Percentiles rank a stretch among this genome's conserved stretches.
Evolutionary conservation across 2,329 filamentous ascomycete genomes (phyloP).

Genomic region (Coleophoma cylindrospora): DNA sequence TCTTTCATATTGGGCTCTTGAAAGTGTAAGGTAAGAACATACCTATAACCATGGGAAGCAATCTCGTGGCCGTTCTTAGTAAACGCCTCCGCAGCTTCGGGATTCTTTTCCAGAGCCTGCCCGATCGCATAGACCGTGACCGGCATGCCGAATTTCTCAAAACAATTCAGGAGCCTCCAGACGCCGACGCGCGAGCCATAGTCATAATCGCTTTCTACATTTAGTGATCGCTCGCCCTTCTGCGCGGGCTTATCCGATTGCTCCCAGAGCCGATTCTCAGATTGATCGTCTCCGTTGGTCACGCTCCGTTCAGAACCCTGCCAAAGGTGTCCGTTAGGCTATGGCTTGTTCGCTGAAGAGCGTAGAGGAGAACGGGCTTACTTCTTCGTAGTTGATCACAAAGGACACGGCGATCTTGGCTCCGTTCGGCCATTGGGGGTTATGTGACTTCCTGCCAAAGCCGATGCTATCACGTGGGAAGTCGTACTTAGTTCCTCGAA

Average conservation of each 20-base stretch:
- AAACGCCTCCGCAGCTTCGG: slow-evolving; percentile 26
- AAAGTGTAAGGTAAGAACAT: neutral
- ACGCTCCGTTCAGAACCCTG: slow-evolving; percentile 23
- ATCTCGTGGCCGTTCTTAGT: slow-evolving; percentile 28
- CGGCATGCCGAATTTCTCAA: slow-evolving; percentile 31
- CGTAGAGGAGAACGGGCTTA: neutral
- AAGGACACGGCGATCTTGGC: slow-evolving; percentile 22
- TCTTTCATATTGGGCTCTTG: neutral
- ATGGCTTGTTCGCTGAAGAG: neutral
- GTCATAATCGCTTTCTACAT: slow-evolving; percentile 22
- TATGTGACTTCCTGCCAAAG: slow-evolving; percentile 9
- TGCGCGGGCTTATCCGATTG: slow-evolving; percentile 1
- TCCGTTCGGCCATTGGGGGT: slow-evolving; percentile 22
- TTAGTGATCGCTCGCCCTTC: slow-evolving; percentile 9
- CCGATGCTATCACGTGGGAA: slow-evolving; percentile 17
- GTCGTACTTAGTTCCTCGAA: slow-evolving; percentile 13
- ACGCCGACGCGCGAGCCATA: slow-evolving; percentile 25
- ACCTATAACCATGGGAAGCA: slow-evolving; percentile 29
- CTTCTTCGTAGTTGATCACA: slow-evolving; percentile 11
- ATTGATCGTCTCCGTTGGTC: slow-evolving; percentile 25
- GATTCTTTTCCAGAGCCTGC: slow-evolving; percentile 30
- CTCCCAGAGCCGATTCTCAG: slow-evolving; percentile 6
- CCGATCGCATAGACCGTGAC: slow-evolving; percentile 34
- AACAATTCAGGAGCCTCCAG: slow-evolving; percentile 31
- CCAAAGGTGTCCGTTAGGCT: neutral